Conservation (phyloP, 2,329 filamentous ascomycete species). For the Dendrostoma leiphaemia region DNA sequence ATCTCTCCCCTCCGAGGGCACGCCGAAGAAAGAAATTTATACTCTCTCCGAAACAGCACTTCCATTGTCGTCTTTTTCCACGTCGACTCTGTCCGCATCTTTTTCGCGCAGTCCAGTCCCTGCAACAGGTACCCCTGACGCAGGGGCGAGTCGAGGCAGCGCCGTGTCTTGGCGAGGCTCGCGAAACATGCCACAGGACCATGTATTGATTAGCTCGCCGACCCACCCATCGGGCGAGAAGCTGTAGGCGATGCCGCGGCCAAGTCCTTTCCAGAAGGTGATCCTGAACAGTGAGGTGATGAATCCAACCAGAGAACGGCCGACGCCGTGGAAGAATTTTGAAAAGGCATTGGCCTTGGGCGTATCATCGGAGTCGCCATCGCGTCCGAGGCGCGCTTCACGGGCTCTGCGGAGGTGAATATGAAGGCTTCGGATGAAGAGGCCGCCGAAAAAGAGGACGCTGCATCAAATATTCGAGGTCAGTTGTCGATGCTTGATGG, state of each 20-base stretch:
- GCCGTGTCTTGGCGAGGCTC: background rate
- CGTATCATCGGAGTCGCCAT: background rate
- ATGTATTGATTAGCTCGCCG: background rate
- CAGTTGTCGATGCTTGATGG: too few species aligned
- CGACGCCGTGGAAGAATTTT: background rate
- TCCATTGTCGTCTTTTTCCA: too few species aligned
- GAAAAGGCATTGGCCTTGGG: background rate
- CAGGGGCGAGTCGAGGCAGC: background rate
- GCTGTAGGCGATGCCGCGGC: background rate
- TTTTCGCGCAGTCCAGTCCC: background rate
- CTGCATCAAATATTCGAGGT: background rate
- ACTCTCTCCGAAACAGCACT: too few species aligned
- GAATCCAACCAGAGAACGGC: background rate
- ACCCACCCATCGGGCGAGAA: background rate
- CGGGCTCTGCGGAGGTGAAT: background rate
- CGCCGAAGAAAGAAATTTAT: too few species aligned
- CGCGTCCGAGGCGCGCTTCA: background rate
- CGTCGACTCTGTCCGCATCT: too few species aligned
- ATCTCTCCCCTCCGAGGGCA: too few species aligned
- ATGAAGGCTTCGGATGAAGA: background rate
- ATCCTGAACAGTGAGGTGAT: background rate
- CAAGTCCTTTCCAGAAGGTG: background rate
- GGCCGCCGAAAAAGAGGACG: background rate
- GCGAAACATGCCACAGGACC: background rate
- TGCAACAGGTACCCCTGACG: background rate